Evolutionary conservation across 1,139 yeast genomes (phyloP).

Genomic region (Debaryomyces coudertii): DNA sequence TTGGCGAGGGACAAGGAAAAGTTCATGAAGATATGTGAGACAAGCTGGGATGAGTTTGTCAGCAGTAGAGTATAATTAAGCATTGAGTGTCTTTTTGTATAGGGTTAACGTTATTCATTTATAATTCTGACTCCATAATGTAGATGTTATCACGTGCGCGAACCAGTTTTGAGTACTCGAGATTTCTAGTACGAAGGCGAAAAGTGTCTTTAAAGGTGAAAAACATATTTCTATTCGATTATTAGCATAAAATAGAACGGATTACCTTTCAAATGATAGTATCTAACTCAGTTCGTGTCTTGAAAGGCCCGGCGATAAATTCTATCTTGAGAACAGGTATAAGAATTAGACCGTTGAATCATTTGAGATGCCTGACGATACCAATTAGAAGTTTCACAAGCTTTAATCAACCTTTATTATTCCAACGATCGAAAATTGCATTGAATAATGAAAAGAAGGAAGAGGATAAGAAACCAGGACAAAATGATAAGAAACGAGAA

Average conservation of each 20-base stretch:
- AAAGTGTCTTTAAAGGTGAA: not conserved
- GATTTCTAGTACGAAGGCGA: slow-evolving; percentile 5
- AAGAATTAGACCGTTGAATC: slow-evolving; percentile 3
- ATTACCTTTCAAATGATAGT: slow-evolving; percentile 6
- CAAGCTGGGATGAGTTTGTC: slow-evolving; percentile 56
- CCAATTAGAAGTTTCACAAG: slow-evolving; percentile 5
- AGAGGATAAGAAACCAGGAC: slow-evolving; percentile 6
- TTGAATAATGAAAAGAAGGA: slow-evolving; percentile 7
- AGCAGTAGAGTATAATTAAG: slow-evolving; percentile 15
- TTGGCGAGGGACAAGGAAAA: slow-evolving; percentile 42
- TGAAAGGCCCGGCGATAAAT: slow-evolving; percentile 5
- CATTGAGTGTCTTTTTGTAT: slow-evolving; percentile 1
- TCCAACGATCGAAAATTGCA: slow-evolving; percentile 5
- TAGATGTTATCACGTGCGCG: not conserved
- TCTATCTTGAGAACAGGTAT: slow-evolving; percentile 5
- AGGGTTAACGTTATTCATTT: not conserved
- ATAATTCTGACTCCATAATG: not conserved
- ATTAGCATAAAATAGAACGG: slow-evolving; percentile 1
- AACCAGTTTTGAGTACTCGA: not conserved
- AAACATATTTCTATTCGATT: not conserved
- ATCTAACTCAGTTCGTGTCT: slow-evolving; percentile 6
- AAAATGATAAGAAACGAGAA: slow-evolving; percentile 13
- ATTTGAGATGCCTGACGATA: slow-evolving; percentile 6
- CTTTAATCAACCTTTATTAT: slow-evolving; percentile 11
- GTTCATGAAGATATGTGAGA: slow-evolving; percentile 55